Conservation (phyloP, 1,284 basidiomycete genomes). For the Stereum hirsutum region DNA sequence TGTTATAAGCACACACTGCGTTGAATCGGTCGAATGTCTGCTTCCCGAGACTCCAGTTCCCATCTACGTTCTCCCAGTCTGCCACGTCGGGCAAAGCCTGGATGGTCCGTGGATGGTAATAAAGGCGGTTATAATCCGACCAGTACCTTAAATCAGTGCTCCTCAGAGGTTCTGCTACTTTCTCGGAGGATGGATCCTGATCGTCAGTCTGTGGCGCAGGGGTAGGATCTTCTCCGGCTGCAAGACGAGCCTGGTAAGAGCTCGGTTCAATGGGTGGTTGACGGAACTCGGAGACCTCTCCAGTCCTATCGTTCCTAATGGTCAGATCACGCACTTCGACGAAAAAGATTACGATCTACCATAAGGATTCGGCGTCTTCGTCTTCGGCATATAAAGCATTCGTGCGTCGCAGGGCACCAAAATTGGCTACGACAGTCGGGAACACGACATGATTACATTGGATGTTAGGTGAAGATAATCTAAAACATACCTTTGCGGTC, state of each 20-base stretch:
- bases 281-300: constrained; percentile 36
- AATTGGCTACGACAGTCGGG: constrained; percentile 37
- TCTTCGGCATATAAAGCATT: constrained; percentile 29
- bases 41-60: constrained; percentile 47
- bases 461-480: not conserved
- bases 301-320: constrained; percentile 47
- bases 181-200: constrained; percentile 14
- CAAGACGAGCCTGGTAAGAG: constrained; percentile 42
- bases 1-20: constrained; percentile 28
- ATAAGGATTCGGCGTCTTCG: constrained; percentile 19
- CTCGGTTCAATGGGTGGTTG: constrained; percentile 45
- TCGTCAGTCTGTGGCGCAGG: too few species aligned
- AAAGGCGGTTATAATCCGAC: constrained; percentile 72
- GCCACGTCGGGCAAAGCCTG: constrained; percentile 51
- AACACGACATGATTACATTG: too few species aligned
- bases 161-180: constrained; percentile 10
- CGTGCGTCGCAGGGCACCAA: constrained; percentile 42
- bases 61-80: constrained; percentile 41
- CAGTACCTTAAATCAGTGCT: constrained; percentile 48
- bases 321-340: too few species aligned
- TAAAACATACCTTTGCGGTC: constrained; percentile 49
- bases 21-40: constrained; percentile 45
- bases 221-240: constrained; percentile 26
- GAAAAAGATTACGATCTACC: constrained; percentile 14
- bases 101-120: constrained; percentile 53